Conservation (phyloP, 345 rosid genomes). For the Eucalyptus caleyi region DNA sequence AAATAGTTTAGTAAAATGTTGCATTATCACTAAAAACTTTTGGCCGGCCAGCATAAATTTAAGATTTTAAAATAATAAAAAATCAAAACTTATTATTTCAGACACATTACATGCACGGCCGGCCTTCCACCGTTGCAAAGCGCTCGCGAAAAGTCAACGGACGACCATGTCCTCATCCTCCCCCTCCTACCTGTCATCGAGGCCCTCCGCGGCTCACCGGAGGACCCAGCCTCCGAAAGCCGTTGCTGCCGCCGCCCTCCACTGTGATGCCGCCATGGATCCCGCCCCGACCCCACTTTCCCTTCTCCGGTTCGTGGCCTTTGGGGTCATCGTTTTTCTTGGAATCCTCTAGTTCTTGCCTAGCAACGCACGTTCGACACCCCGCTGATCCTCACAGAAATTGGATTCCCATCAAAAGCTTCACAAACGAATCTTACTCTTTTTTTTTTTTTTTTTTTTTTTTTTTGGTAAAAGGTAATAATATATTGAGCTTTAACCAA, state of each 20-base stretch:
- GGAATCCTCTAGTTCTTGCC: too few relatives aligned
- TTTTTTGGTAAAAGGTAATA: too few relatives aligned
- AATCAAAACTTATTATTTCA: neutral
- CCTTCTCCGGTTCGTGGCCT: neutral
- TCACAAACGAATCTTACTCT: too few relatives aligned
- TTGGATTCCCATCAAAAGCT: too few relatives aligned
- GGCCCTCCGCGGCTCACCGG: neutral
- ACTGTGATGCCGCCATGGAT: neutral
- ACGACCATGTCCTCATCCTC: neutral
- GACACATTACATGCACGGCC: neutral
- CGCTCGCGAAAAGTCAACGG: neutral
- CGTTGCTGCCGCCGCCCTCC: neutral
- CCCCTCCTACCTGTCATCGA: neutral
- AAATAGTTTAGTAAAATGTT: neutral
- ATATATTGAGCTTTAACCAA: too few relatives aligned
- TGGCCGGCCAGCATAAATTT: neutral
- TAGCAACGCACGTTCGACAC: too few relatives aligned
- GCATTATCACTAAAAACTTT: neutral
- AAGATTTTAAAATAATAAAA: neutral
- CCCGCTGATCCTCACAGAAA: too few relatives aligned
- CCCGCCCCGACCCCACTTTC: conserved; percentile 4
- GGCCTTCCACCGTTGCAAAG: neutral
- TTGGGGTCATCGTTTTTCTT: neutral
- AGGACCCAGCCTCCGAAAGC: neutral
- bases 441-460: too few relatives aligned